Evolutionary conservation across 2,329 filamentous ascomycete genomes (phyloP).

Genomic region (Xylariaceae sp.): DNA sequence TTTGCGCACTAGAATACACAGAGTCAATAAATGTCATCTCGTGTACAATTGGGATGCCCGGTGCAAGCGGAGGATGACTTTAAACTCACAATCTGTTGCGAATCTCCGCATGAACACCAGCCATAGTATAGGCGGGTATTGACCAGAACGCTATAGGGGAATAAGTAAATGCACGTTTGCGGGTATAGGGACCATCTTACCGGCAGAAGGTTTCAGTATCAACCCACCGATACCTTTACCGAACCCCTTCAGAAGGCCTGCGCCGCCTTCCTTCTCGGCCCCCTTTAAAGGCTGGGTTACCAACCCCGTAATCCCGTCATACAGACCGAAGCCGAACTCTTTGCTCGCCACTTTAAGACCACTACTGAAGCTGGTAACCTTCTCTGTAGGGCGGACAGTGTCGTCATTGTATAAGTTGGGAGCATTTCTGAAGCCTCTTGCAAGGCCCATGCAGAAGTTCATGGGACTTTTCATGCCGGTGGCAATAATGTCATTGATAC

Average conservation of each 20-base stretch:
- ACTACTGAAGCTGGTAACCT: conserved; percentile 70
- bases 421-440: conserved; percentile 83
- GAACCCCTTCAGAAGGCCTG: conserved; percentile 70
- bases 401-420: conserved; percentile 81
- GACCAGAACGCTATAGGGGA: conserved; percentile 52
- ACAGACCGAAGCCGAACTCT: conserved; percentile 71
- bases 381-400: conserved; percentile 70
- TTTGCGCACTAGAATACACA: conserved; percentile 44
- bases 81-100: conserved; percentile 51
- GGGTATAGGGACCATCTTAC: conserved; percentile 37
- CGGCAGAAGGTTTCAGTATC: conserved; percentile 75
- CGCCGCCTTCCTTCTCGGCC: conserved; percentile 55
- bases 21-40: background rate
- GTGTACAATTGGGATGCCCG: no score
- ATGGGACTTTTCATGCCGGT: conserved; percentile 76
- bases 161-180: conserved; percentile 12
- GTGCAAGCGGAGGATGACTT: background rate
- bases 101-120: conserved; percentile 74
- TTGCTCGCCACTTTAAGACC: conserved; percentile 74
- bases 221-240: conserved; percentile 80
- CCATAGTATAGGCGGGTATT: conserved; percentile 75
- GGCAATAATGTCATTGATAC: conserved; percentile 65
- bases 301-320: conserved; percentile 75
- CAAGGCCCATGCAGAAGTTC: conserved; percentile 76
- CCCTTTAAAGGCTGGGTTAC: conserved; percentile 72